These are phyloP conservation scores for Ophiostoma sp. DNA, from an alignment of 2,329 filamentous ascomycete genomes.

Conservation along the genomic window DNA sequence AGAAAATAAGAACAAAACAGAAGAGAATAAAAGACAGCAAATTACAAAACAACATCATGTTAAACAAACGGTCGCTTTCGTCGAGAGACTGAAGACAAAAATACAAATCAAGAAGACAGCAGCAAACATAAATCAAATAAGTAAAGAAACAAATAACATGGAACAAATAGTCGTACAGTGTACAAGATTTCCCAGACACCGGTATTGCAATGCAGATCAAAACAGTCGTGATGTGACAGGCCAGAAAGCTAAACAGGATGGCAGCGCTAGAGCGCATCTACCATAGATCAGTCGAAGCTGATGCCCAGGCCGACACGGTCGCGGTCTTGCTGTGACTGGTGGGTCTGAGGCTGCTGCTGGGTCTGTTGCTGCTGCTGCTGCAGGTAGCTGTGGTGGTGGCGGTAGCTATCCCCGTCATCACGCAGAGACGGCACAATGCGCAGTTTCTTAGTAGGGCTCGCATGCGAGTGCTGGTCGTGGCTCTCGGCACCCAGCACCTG, in stretches of 20 bases:
- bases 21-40: conserved; percentile 10
- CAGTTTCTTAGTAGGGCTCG: conserved; percentile 50
- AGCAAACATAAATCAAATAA: neutral
- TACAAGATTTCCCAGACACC: neutral
- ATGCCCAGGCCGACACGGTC: conserved; percentile 49
- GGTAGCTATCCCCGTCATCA: conserved; percentile 34
- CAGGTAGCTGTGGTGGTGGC: conserved; percentile 22
- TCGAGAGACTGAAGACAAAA: neutral
- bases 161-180: neutral
- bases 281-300: conserved; percentile 38
- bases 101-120: conserved; percentile 3
- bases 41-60: neutral
- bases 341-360: neutral
- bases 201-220: conserved; percentile 1
- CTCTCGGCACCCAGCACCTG: conserved; percentile 24
- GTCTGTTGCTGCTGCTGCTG: conserved; percentile 17
- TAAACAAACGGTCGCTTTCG: neutral
- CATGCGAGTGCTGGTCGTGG: conserved; percentile 34
- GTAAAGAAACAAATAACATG: neutral
- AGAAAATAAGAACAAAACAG: conserved; percentile 12
- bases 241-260: neutral
- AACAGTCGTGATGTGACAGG: neutral
- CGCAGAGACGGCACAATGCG: conserved; percentile 39
- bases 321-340: conserved; percentile 21
- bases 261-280: neutral